Conservation (phyloP, 192 early-diverging fungal genomes). For the Irineochytrium annulatum region DNA sequence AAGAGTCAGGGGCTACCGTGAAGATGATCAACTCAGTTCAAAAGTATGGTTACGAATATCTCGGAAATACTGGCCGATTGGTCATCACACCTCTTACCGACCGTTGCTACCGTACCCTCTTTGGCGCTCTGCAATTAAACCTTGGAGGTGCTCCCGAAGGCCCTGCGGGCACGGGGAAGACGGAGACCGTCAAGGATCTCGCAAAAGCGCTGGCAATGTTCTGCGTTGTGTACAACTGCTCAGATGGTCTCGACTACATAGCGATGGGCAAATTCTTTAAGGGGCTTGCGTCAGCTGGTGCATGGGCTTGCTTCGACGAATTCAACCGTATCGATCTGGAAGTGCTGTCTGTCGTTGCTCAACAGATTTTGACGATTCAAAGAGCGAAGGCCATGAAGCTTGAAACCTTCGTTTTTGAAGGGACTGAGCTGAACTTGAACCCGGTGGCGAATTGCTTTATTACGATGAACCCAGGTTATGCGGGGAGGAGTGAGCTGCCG, state of each 20-base stretch:
- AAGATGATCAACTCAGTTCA: constrained; percentile 65
- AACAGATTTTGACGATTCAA: constrained; percentile 61
- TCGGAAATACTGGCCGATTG: constrained; percentile 55
- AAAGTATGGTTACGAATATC: constrained; percentile 60
- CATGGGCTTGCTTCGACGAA: constrained; percentile 62
- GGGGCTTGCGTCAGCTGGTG: constrained; percentile 57
- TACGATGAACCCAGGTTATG: constrained; percentile 67
- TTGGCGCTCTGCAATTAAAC: constrained; percentile 58
- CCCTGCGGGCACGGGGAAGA: constrained; percentile 57
- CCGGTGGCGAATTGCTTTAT: constrained; percentile 53
- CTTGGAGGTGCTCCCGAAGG: constrained; percentile 63
- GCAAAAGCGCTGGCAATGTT: constrained; percentile 64
- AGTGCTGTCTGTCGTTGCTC: constrained; percentile 59
- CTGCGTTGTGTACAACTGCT: constrained; percentile 64
- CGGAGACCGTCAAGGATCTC: constrained; percentile 59
- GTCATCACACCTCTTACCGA: constrained; percentile 61
- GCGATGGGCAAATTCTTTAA: constrained; percentile 68
- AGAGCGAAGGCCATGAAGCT: constrained; percentile 54
- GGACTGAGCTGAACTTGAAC: constrained; percentile 54
- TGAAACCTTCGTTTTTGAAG: constrained; percentile 55
- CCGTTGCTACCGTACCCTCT: constrained; percentile 56
- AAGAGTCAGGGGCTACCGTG: constrained; percentile 48
- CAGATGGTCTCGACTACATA: constrained; percentile 61
- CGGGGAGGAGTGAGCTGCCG: constrained; percentile 56
- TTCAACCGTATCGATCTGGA: constrained; percentile 64